Evolutionary conservation across 306 rosid species (phyloP).

Genomic region (Lagenaria siceraria): DNA sequence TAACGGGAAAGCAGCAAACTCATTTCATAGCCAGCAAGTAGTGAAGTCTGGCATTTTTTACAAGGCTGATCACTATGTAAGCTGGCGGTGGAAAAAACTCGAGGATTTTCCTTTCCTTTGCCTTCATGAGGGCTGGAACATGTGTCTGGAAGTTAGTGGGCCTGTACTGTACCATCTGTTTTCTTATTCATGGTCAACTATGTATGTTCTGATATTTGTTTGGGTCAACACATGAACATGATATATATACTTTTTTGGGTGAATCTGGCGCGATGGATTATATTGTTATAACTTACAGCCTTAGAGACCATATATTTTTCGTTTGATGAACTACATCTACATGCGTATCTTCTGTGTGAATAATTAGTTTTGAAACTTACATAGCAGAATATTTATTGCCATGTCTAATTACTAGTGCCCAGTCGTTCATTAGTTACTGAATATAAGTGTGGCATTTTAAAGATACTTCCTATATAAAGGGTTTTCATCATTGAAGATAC

Average conservation of each 20-base stretch:
- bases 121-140: not conserved
- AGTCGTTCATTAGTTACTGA: not conserved
- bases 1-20: not conserved
- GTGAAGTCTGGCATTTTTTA: not conserved
- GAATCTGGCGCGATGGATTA: not conserved
- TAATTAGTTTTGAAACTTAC: not conserved
- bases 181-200: not conserved
- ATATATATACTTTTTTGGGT: not conserved
- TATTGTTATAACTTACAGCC: not conserved
- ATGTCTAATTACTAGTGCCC: not conserved
- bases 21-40: not conserved
- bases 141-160: not conserved
- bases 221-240: not conserved
- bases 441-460: not conserved
- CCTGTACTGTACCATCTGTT: not conserved
- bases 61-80: not conserved
- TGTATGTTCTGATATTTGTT: not conserved
- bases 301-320: not conserved
- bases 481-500: slow-evolving; percentile 5
- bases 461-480: not conserved
- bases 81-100: not conserved
- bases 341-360: not conserved
- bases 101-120: not conserved
- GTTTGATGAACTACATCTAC: not conserved
- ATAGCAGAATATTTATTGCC: not conserved